A percentile compares a stretch with the other conserved stretches of the same genome.
Evolutionary conservation across 1,139 yeast genomes (phyloP).

Genomic region (Schizosaccharomyces versatilis): DNA sequence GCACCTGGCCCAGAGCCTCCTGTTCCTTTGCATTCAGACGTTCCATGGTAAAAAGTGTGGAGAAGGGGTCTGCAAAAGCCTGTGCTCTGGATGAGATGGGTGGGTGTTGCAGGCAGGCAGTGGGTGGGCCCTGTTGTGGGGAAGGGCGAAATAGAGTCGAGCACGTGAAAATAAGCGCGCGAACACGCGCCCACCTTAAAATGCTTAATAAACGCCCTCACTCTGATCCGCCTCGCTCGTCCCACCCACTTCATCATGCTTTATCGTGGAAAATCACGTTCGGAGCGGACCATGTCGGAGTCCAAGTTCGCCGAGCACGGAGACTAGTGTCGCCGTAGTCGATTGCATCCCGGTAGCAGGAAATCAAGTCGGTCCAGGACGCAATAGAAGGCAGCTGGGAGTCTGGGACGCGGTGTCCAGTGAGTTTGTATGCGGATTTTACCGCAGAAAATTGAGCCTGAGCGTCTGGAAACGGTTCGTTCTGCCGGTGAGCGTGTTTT

Average conservation of each 20-base stretch:
- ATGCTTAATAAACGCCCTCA: no score
- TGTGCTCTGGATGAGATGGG: neutral
- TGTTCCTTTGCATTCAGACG: constrained; percentile 61
- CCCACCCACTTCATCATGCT: no score
- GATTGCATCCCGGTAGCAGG: neutral
- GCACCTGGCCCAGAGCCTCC: constrained; percentile 84
- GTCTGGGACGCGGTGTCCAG: neutral
- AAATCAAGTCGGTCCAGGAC: neutral
- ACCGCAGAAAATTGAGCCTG: neutral
- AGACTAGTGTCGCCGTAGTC: neutral
- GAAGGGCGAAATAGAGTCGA: neutral
- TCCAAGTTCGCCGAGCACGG: neutral
- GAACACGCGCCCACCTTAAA: neutral
- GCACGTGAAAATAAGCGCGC: neutral
- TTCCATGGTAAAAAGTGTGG: constrained; percentile 19
- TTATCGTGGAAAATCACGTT: neutral
- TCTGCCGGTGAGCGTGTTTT: no score
- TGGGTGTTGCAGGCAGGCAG: neutral
- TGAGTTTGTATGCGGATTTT: neutral
- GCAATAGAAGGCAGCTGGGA: neutral
- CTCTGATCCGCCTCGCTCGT: no score
- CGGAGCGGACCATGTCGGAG: neutral
- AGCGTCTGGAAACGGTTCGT: neutral
- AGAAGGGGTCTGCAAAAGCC: neutral
- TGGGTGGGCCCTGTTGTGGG: neutral